Percentiles rank a stretch among this genome's conserved stretches.
Evolutionary conservation across 1,284 basidiomycete genomes (phyloP).

Genomic region (Cryptococcus sp.): DNA sequence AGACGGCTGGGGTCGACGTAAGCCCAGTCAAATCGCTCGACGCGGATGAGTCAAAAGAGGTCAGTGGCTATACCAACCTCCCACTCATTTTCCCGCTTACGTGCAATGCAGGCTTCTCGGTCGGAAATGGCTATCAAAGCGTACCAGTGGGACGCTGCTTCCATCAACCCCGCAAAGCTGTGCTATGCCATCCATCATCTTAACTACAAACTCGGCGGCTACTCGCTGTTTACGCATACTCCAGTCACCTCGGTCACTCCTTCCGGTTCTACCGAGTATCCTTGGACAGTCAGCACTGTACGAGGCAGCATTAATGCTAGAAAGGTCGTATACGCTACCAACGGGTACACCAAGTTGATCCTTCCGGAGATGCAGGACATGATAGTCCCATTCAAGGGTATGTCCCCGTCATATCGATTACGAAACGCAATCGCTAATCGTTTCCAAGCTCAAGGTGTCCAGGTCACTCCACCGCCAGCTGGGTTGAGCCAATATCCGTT

Average conservation of each 20-base stretch:
- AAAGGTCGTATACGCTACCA: conserved; percentile 38
- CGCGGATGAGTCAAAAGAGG: conserved; percentile 15
- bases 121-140: conserved; percentile 5
- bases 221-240: conserved; percentile 27
- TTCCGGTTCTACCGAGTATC: not conserved
- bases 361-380: conserved; percentile 32
- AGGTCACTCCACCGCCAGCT: conserved; percentile 29
- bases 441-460: conserved; percentile 37
- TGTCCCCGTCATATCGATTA: not conserved
- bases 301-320: conserved; percentile 27
- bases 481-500: conserved; percentile 20
- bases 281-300: conserved; percentile 34
- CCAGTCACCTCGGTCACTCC: conserved; percentile 26
- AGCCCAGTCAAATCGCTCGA: conserved; percentile 8
- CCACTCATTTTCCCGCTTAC: not conserved
- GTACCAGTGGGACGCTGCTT: conserved; percentile 37
- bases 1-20: conserved; percentile 7
- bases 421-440: not conserved
- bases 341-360: conserved; percentile 31
- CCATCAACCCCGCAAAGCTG: conserved; percentile 43
- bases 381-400: conserved; percentile 31
- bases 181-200: conserved; percentile 30
- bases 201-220: conserved; percentile 24
- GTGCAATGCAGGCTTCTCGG: conserved; percentile 7
- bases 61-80: conserved; percentile 6